These are phyloP conservation scores for Coemansia sp. DNA, from an alignment of 192 early-diverging fungal species.

Conservation along the genomic window DNA sequence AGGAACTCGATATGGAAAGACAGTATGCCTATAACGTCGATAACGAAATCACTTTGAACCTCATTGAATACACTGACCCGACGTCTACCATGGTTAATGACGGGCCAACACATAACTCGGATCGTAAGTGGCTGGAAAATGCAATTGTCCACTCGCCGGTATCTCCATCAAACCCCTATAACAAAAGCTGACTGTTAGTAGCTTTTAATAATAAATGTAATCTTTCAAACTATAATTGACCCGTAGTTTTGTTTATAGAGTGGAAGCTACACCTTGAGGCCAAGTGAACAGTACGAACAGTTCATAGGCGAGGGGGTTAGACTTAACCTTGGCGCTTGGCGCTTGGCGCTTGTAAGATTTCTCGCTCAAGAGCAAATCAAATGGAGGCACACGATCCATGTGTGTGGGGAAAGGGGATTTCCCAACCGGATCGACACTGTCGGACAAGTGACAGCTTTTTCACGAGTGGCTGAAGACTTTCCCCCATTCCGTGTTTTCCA, in stretches of 20 bases:
- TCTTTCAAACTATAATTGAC: background rate
- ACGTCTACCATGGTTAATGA: background rate
- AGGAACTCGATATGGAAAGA: slow-evolving; percentile 3
- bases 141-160: background rate
- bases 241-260: background rate
- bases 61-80: slow-evolving; percentile 11
- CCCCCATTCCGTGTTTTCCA: background rate
- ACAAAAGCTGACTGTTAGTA: background rate
- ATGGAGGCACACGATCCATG: background rate
- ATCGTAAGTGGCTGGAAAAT: background rate
- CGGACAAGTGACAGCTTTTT: background rate
- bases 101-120: background rate
- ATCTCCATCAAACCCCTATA: background rate
- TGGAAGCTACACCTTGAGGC: background rate
- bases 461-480: background rate
- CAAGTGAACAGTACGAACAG: background rate
- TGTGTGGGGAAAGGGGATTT: background rate
- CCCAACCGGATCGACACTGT: background rate
- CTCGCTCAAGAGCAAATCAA: background rate
- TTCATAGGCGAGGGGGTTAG: background rate
- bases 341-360: background rate
- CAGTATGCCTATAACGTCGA: background rate
- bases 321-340: background rate
- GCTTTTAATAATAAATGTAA: background rate
- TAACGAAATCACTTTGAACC: background rate